Evolutionary conservation across 768 basidiomycete species (phyloP).

Genomic region (Macrolepiota albuminosa): DNA sequence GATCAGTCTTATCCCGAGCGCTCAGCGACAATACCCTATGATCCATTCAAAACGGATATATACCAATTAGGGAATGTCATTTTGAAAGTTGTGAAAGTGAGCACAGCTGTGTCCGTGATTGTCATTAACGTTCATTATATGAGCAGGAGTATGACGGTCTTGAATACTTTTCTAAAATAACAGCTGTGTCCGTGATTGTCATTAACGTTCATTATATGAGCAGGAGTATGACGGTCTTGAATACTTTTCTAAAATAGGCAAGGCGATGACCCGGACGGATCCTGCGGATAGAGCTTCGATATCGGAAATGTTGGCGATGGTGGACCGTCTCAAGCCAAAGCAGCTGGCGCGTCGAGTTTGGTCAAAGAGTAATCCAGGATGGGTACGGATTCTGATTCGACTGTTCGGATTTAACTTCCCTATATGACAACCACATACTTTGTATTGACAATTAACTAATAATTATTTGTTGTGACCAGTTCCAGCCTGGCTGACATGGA

Average conservation of each 20-base stretch:
- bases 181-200: not conserved
- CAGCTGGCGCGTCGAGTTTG: no score
- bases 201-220: not conserved
- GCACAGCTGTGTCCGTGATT: not conserved
- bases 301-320: no score
- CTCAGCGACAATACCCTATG: conserved; percentile 10
- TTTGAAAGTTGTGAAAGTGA: not conserved
- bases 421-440: no score
- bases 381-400: no score
- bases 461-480: no score
- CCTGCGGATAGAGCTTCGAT: no score
- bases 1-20: conserved; percentile 31
- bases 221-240: no score
- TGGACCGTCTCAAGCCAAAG: no score
- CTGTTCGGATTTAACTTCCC: no score
- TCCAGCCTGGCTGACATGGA: no score
- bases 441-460: no score
- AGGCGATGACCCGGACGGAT: not conserved
- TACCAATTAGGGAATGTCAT: not conserved
- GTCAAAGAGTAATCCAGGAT: no score
- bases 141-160: not conserved
- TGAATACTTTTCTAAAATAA: not conserved
- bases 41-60: conserved; percentile 41
- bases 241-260: not conserved
- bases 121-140: not conserved